Percentiles rank a stretch among this genome's conserved stretches.
These are phyloP conservation scores for Colletotrichum magnum DNA, from an alignment of 2,329 filamentous ascomycete species.

Conservation along the genomic window DNA sequence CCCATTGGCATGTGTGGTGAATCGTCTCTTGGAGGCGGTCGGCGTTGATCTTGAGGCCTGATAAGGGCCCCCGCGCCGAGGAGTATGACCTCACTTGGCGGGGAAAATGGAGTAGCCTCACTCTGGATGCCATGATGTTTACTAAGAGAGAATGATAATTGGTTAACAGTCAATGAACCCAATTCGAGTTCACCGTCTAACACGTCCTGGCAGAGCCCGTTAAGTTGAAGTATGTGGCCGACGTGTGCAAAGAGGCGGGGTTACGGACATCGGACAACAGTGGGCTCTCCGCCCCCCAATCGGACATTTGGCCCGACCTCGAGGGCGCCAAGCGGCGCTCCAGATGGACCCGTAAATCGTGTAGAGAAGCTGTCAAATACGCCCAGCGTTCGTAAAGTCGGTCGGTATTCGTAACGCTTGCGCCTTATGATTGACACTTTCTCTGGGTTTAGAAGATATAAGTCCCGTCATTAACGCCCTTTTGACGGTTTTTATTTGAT, in stretches of 20 bases:
- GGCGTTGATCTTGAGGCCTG: constrained; percentile 47
- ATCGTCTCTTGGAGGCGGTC: constrained; percentile 48
- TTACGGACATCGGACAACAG: constrained; percentile 8
- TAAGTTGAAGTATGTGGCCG: neutral
- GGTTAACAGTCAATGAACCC: neutral
- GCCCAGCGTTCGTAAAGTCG: neutral
- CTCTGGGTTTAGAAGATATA: neutral
- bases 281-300: neutral
- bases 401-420: neutral
- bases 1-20: constrained; percentile 53
- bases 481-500: neutral
- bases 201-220: no score
- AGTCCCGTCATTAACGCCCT: neutral
- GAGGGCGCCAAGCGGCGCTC: neutral
- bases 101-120: neutral
- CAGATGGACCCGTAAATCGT: neutral
- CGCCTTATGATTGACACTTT: neutral
- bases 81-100: constrained; percentile 21
- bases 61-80: constrained; percentile 22
- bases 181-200: neutral
- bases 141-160: no score
- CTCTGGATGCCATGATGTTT: neutral
- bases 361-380: constrained; percentile 15
- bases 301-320: no score
- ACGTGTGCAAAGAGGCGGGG: constrained; percentile 15